Conservation (phyloP, 352 stramenopile genomes). For the Pythium brachiatum region DNA sequence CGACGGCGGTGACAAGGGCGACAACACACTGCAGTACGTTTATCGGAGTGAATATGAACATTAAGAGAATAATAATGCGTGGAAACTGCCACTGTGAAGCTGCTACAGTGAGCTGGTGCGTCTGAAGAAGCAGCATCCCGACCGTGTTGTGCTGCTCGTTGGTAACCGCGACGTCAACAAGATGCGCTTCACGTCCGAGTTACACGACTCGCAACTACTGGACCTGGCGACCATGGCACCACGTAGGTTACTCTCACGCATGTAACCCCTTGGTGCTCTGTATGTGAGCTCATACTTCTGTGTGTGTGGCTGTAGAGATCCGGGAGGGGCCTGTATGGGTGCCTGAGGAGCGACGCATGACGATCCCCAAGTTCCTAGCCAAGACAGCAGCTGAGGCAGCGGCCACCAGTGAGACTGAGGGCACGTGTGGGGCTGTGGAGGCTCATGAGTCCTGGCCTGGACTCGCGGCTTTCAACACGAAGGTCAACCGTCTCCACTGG, state of each 20-base stretch:
- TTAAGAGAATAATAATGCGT: not conserved
- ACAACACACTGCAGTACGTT: constrained; percentile 68
- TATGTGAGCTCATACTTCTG: not conserved
- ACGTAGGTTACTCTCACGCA: constrained; percentile 29
- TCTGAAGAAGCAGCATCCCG: constrained; percentile 84
- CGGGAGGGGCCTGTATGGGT: constrained; percentile 70
- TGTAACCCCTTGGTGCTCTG: not conserved
- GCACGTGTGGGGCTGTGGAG: not conserved
- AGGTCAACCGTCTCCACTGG: constrained; percentile 83
- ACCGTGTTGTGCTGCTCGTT: constrained; percentile 89
- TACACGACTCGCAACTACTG: constrained; percentile 78
- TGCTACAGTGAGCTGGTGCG: constrained; percentile 82
- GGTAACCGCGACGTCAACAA: constrained; percentile 95
- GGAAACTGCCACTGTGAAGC: constrained; percentile 12
- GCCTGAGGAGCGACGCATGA: constrained; percentile 49
- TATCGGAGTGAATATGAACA: not conserved
- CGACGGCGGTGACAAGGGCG: constrained; percentile 90
- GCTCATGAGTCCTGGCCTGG: not conserved
- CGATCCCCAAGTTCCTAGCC: constrained; percentile 44
- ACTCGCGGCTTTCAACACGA: constrained; percentile 60
- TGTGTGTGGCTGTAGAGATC: constrained; percentile 43
- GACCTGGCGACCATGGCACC: constrained; percentile 52
- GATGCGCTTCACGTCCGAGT: constrained; percentile 86
- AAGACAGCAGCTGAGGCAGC: constrained; percentile 18
- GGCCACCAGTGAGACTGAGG: not conserved